Conservation (phyloP, 768 basidiomycete genomes). For the Boletus barrowsii region DNA sequence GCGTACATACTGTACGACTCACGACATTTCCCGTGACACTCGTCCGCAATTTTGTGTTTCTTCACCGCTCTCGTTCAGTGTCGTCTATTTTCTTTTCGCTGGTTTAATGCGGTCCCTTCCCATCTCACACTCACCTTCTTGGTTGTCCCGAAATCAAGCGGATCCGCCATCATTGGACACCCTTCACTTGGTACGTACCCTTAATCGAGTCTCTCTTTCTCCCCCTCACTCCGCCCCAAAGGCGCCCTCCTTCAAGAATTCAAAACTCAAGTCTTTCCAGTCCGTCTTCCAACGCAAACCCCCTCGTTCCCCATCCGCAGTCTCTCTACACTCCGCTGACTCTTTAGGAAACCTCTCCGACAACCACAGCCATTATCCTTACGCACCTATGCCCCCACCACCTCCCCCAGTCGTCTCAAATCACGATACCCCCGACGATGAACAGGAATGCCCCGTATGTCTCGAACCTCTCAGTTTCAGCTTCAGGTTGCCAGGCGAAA, state of each 20-base stretch:
- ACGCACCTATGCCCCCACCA: constrained; percentile 57
- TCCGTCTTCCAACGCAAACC: constrained; percentile 50
- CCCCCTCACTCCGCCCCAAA: constrained; percentile 36
- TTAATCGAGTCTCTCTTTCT: constrained; percentile 36
- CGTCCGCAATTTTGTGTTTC: no score
- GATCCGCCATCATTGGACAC: constrained; percentile 36
- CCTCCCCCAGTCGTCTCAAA: constrained; percentile 73
- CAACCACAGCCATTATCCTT: constrained; percentile 45
- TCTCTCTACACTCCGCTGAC: constrained; percentile 48
- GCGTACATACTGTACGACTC: no score
- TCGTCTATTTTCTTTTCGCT: neutral
- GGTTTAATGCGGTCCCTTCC: constrained; percentile 34
- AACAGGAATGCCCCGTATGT: constrained; percentile 94
- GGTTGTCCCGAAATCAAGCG: constrained; percentile 39
- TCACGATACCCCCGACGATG: constrained; percentile 63
- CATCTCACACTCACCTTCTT: constrained; percentile 26
- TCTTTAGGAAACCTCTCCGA: constrained; percentile 40
- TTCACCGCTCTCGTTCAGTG: no score
- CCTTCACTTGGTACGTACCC: constrained; percentile 17
- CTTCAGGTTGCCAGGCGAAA: constrained; percentile 93
- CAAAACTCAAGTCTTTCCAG: constrained; percentile 40
- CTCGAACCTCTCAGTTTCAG: constrained; percentile 92
- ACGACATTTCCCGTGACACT: no score
- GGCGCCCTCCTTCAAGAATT: constrained; percentile 33
- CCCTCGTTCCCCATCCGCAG: constrained; percentile 43